These are phyloP conservation scores for Pisolithus microcarpus DNA, from an alignment of 768 basidiomycete genomes.

Conservation along the genomic window DNA sequence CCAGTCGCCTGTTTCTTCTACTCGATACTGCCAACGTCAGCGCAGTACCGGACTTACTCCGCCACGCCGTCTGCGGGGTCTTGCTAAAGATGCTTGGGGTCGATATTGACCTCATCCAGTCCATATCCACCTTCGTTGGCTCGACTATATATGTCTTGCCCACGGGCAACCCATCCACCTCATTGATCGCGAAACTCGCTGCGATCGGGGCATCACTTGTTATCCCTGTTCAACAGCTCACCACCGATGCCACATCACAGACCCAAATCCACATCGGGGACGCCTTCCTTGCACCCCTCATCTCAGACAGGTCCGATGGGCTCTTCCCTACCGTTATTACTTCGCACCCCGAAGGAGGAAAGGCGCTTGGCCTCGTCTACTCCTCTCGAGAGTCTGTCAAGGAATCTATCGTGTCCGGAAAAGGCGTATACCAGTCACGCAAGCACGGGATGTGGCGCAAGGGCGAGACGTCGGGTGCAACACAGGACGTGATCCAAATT, in stretches of 20 bases:
- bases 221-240: conserved; percentile 65
- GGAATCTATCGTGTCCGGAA: conserved; percentile 81
- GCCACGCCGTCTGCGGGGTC: conserved; percentile 69
- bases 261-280: conserved; percentile 69
- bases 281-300: conserved; percentile 75
- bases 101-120: conserved; percentile 70
- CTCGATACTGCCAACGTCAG: conserved; percentile 68
- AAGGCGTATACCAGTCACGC: conserved; percentile 93
- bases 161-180: conserved; percentile 45
- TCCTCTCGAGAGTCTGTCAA: conserved; percentile 81
- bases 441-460: conserved; percentile 96
- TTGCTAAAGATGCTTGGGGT: conserved; percentile 68
- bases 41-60: conserved; percentile 68
- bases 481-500: conserved; percentile 80
- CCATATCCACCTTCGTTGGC: conserved; percentile 61
- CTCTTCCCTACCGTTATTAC: conserved; percentile 91
- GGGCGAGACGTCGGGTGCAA: conserved; percentile 92
- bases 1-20: conserved; percentile 67
- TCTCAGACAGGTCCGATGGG: conserved; percentile 85
- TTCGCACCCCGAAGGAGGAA: conserved; percentile 55
- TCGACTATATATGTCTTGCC: conserved; percentile 58
- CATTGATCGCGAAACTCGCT: conserved; percentile 53
- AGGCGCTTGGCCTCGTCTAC: conserved; percentile 88
- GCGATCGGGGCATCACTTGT: conserved; percentile 59
- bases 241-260: conserved; percentile 45